Evolutionary conservation across 2,329 filamentous ascomycete genomes (phyloP), one percentile per base, ranked within the genome.

Genomic region (Xylariaceae sp.): DNA sequence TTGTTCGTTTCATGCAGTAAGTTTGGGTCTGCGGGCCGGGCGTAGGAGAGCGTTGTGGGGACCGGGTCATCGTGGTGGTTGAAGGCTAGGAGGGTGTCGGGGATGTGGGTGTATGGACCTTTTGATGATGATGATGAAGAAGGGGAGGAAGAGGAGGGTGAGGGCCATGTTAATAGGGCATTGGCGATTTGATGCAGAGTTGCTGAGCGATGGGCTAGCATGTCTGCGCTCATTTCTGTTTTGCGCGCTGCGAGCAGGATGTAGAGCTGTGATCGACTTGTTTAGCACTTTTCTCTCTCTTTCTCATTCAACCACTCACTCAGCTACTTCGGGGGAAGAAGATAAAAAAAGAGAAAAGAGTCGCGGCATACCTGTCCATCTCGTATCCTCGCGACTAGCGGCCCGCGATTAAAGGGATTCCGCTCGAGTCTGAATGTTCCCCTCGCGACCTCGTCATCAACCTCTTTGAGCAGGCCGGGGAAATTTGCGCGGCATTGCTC

Each of bases 131-230:
- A 48, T 17, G 43, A 40, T 3, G 40, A 12, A 2, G 32, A 11
- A 1, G 44, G 19, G 1, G 44, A 19, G 10, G 45, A 23, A 5
- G 66, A 60, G 0, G 46, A 39, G 2, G 53, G 45, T 6, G 40
- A 47, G 1, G 75, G 74, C 6, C 73, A 70, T 10, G 78, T 74
- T 22, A 73, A 54, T 11, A 80, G 58, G 5, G 76, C 75, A 47
- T 73, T 70, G 56, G 79, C 64, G 51, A 82, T 67, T 51, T 77
- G 73, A 57, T 77, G 70, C 1, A 81, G 68, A 8, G 72, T 70
- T n/a, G 76, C 74, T 29, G 66, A 67, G 40, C 74, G 71, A 48
- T 75, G 73, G 62, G 65, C 62, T 8, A 70, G 59, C 73, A 75
- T 76, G 41, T 70, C 67, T 12, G 55, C 46, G 6, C 70, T 72